phyloP scores from a whole-genome alignment of 768 basidiomycete species.

The Mycena rebaudengoi region DNA sequence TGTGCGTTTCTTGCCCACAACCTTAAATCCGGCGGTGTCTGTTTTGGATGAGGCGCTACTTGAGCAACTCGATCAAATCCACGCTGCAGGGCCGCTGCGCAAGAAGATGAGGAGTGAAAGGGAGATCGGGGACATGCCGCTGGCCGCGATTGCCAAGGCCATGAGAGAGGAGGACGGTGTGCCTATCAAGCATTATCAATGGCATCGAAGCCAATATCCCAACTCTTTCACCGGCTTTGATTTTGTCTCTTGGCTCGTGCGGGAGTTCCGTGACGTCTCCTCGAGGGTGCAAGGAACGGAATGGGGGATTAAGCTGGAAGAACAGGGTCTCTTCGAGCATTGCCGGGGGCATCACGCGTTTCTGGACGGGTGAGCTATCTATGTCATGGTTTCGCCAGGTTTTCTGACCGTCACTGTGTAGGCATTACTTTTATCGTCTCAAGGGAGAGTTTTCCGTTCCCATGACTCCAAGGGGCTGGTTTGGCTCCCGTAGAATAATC shows the following conservation, averaged over 20 bases:
- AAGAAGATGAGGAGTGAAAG: constrained; percentile 86
- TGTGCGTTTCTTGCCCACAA: constrained; percentile 84
- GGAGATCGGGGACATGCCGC: constrained; percentile 72
- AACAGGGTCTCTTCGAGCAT: constrained; percentile 89
- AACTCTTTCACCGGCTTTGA: constrained; percentile 91
- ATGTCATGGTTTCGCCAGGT: background rate
- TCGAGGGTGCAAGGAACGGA: constrained; percentile 83
- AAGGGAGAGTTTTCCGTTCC: constrained; percentile 79
- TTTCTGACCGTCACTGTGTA: constrained; percentile 37
- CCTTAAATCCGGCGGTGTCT: constrained; percentile 81
- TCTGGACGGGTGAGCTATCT: constrained; percentile 76
- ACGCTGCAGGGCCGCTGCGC: constrained; percentile 73
- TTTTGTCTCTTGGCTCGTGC: constrained; percentile 91
- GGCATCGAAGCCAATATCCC: constrained; percentile 78
- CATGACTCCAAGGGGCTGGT: constrained; percentile 79
- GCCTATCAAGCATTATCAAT: constrained; percentile 84
- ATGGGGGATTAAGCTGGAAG: constrained; percentile 78
- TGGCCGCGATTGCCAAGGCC: constrained; percentile 74
- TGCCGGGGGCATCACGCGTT: constrained; percentile 82
- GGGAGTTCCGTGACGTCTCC: constrained; percentile 89
- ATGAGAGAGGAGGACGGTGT: constrained; percentile 90
- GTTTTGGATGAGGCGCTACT: constrained; percentile 83
- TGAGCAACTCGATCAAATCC: constrained; percentile 82
- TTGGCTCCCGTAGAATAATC: constrained; percentile 60
- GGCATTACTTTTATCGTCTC: constrained; percentile 90